Base-by-base conservation (phyloP, 2,329 filamentous ascomycete genomes). In the Colletotrichum cereale region DNA sequence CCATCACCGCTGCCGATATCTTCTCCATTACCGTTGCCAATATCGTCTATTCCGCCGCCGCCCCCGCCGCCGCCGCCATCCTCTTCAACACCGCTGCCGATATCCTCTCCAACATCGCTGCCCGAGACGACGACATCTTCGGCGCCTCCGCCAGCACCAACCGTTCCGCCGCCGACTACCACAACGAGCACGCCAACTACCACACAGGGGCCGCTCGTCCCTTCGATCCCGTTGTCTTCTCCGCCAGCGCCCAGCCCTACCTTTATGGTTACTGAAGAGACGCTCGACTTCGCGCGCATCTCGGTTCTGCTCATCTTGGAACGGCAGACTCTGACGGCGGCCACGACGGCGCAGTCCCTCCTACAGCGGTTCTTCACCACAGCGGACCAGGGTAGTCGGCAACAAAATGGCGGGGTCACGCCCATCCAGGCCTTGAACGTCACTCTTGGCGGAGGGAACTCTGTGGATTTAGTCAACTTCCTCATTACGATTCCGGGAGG, bases 271-370 rank as follows among this genome's bases (percentile, higher is more conserved):
- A 88, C 87, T 1, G 84, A 90, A 67, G 83, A 88, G 61, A 84
- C 86, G 0, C 80, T 91, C 1, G 90, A 92, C 75, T 93, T 93
- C 80, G 87, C 89, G 0, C 85, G 90, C 4, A 85, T 91, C 2
- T 86, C 86, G 0, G 87, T 92, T 3, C 82, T 93, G 21, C 92
- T 85, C 74, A 83, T 93, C 34, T 81, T 92, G 2, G 89, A 92
- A 75, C 80, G 89, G 74, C 80, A 87, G 67, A 82, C 79, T 6
- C 75, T 90, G 1, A 78, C 82, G 40, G 81, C 83, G 48, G 90
- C 90, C 0, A 84, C 87, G 57, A 79, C 79, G 7, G 89, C 89
- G 0, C 90, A 92, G 76, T 81, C 79, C 10, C 77, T 79, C 4
- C 80, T 92, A 16, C 87, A 91, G 76, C 80, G 77, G 2, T 88